Evolutionary conservation across 306 rosid species (phyloP).

Genomic region (Medicago lupulina): DNA sequence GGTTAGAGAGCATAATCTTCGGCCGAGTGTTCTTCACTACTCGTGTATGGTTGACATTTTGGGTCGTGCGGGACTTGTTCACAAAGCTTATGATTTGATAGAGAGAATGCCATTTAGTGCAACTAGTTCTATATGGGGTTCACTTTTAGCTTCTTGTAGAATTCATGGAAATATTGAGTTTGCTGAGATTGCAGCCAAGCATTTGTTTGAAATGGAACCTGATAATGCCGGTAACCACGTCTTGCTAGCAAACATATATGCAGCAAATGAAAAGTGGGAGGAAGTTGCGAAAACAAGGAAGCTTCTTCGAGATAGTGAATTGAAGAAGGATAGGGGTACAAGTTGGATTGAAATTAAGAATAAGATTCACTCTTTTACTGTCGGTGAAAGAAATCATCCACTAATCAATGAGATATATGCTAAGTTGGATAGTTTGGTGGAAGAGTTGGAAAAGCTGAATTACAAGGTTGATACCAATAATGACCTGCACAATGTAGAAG

Average conservation of each 20-base stretch:
- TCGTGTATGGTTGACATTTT: slow-evolving; percentile 83
- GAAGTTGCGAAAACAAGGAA: slow-evolving; percentile 82
- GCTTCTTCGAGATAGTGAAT: slow-evolving; percentile 65
- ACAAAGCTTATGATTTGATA: slow-evolving; percentile 64
- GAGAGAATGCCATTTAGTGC: slow-evolving; percentile 68
- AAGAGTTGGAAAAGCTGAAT: slow-evolving; percentile 61
- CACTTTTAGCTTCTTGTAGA: slow-evolving; percentile 84
- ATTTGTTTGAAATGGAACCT: slow-evolving; percentile 77
- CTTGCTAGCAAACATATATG: slow-evolving; percentile 77
- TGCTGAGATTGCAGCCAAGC: slow-evolving; percentile 82
- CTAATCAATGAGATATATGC: slow-evolving; percentile 60
- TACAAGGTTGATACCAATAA: slow-evolving; percentile 65
- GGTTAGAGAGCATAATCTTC: slow-evolving; percentile 58
- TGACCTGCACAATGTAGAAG: slow-evolving; percentile 76
- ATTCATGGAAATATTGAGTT: slow-evolving; percentile 61
- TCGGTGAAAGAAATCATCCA: slow-evolving; percentile 75
- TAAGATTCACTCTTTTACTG: slow-evolving; percentile 74
- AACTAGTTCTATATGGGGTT: slow-evolving; percentile 87
- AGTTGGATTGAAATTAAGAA: slow-evolving; percentile 90
- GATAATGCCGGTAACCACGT: slow-evolving; percentile 86
- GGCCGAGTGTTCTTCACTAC: slow-evolving; percentile 76
- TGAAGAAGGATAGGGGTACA: slow-evolving; percentile 77
- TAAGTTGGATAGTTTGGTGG: slow-evolving; percentile 65
- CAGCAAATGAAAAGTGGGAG: slow-evolving; percentile 76
- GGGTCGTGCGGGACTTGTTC: slow-evolving; percentile 71